Evolutionary conservation across 164 flowering plant species (phyloP).

Genomic region (Brasenia schreberi): DNA sequence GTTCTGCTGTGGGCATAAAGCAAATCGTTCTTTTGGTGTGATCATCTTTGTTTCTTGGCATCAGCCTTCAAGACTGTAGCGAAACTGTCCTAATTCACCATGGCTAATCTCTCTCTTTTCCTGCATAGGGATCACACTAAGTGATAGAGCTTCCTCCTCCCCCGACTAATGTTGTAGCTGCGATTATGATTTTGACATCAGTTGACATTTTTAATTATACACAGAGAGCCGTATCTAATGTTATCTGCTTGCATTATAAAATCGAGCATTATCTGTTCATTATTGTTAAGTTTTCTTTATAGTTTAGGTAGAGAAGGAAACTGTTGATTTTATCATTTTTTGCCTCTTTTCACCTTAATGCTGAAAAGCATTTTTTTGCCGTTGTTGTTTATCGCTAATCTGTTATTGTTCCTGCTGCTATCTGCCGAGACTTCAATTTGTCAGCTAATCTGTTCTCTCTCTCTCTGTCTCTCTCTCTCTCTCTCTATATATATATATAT

Average conservation of each 20-base stretch:
- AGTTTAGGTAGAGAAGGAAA: neutral
- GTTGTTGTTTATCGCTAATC: neutral
- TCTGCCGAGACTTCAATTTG: no score
- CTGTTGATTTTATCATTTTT: neutral
- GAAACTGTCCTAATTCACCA: neutral
- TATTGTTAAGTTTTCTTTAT: neutral
- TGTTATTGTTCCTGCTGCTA: no score
- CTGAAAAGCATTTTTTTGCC: neutral
- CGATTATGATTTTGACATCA: neutral
- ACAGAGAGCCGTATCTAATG: no score
- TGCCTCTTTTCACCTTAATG: neutral
- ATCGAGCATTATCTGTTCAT: neutral
- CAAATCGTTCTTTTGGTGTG: neutral
- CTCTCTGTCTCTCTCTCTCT: no score
- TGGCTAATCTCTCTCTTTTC: neutral
- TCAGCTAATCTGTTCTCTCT: no score
- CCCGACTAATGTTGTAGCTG: neutral
- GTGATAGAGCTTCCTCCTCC: neutral
- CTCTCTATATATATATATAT: no score
- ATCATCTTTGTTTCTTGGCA: neutral
- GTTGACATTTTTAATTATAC: neutral
- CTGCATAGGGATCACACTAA: neutral
- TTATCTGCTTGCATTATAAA: no score
- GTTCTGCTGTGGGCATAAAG: neutral
- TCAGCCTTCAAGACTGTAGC: neutral